Evolutionary conservation across 192 early-diverging fungal genomes (phyloP), one percentile per base, ranked within the genome.

Genomic region (Endogone sp.): DNA sequence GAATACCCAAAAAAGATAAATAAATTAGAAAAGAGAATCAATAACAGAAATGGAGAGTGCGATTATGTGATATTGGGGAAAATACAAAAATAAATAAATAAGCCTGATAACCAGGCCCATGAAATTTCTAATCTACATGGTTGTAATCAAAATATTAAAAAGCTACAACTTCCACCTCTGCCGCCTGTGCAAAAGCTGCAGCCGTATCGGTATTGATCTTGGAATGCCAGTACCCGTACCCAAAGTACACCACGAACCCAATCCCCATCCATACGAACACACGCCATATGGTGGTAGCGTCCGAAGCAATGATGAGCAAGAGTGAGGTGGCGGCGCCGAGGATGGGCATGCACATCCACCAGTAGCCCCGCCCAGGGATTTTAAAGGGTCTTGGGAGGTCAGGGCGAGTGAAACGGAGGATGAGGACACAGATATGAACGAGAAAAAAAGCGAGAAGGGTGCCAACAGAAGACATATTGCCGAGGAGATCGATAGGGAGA

Each of bases 371-470:
- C 56, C 90, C 90, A 4, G 93, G 92, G 29, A 95, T 88, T 25
- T 66, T 72, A 76, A 96, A 96, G 0, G 83, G 81, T 22, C 93
- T 81, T 26, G 82, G 80, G 10, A 81, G 78, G 24, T 91, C 83
- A 3, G 92, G 89, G 58, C 91, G 83, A 13, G 86, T 91, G 64
- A 81, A 89, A 11, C 94, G 87, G 69, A 94, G 82, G 24, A 96
- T 82, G 30, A 89, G 81, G 3, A 91, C 86, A 37, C 89, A 88
- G 59, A 90, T 74, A 63, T 93, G 89, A 49, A 95, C 94, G 16
- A 96, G 70, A 68, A 93, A 88, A 79, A 94, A 96, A 2, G 92
- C 90, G 56, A 94, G 80, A 26, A 96, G 75, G 3, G 94, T 94
- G 6, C 93, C 94, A 49, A 94, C 84, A 6, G 92, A 93, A 0